A percentile compares a stretch with the other conserved stretches of the same genome.
Evolutionary conservation across 2,329 filamentous ascomycete species (phyloP).

Genomic region (Calonectria pauciramosa): DNA sequence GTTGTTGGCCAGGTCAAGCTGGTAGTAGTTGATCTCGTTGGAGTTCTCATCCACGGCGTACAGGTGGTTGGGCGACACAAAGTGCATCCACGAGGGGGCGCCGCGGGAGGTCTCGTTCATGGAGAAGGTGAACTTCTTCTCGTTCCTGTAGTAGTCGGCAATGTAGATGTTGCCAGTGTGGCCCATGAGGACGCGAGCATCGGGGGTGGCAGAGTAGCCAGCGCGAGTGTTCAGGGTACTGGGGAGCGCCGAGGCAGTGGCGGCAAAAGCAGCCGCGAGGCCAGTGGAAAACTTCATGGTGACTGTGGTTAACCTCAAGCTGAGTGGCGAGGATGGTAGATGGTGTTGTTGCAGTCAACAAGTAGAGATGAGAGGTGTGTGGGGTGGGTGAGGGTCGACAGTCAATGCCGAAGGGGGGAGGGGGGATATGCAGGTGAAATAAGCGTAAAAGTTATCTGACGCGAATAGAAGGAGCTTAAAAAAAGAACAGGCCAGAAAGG

Average conservation of each 20-base stretch:
- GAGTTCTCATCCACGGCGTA: constrained; percentile 65
- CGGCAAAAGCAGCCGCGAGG: constrained; percentile 37
- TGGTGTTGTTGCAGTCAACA: not conserved
- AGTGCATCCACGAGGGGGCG: constrained; percentile 62
- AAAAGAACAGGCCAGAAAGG: not conserved
- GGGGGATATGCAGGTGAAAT: not conserved
- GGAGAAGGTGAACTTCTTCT: constrained; percentile 54
- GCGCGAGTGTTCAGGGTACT: constrained; percentile 27
- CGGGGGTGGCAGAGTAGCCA: constrained; percentile 25
- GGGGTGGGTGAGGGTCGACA: not conserved
- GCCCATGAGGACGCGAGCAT: constrained; percentile 55
- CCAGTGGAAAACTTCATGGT: constrained; percentile 42
- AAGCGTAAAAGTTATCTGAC: constrained; percentile 4
- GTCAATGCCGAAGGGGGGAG: not conserved
- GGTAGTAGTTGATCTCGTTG: constrained; percentile 55
- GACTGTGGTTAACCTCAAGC: not conserved
- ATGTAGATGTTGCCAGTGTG: constrained; percentile 56
- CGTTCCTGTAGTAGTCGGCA: constrained; percentile 52
- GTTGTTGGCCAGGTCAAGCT: constrained; percentile 50
- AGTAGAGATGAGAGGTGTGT: not conserved
- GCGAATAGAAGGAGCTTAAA: constrained; percentile 2
- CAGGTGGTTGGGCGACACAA: constrained; percentile 54
- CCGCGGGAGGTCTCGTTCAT: constrained; percentile 51
- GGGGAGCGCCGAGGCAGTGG: constrained; percentile 37
- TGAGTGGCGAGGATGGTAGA: not conserved